These are phyloP conservation scores for Lentinula raphanica DNA, from an alignment of 768 basidiomycete species.

Conservation along the genomic window DNA sequence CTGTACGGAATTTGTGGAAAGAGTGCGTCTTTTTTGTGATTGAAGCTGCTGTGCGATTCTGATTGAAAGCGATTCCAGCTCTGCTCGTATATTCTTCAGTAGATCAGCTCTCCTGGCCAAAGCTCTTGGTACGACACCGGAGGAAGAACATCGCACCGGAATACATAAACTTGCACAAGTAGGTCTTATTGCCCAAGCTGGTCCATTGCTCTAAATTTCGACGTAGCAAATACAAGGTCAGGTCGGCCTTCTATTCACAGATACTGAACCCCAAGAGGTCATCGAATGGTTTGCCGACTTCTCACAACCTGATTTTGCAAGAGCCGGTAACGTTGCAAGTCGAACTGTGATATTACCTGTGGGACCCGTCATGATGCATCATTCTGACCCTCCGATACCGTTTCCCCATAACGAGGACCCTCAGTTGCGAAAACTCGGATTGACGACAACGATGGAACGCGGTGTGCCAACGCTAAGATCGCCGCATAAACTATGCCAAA, in stretches of 20 bases:
- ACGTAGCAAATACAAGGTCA: slow-evolving; percentile 90
- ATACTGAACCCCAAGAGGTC: slow-evolving; percentile 85
- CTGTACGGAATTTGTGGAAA: slow-evolving; percentile 90
- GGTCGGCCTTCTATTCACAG: slow-evolving; percentile 89
- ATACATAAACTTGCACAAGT: slow-evolving; percentile 78
- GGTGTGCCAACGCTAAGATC: slow-evolving; percentile 82
- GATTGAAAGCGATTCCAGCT: slow-evolving; percentile 27
- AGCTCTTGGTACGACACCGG: slow-evolving; percentile 82
- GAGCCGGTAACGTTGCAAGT: slow-evolving; percentile 76
- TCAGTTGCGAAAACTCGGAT: slow-evolving; percentile 87
- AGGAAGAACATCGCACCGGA: slow-evolving; percentile 79
- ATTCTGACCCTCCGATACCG: slow-evolving; percentile 78
- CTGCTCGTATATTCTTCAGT: slow-evolving; percentile 89
- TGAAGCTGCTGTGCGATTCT: background rate
- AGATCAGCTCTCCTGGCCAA: slow-evolving; percentile 90
- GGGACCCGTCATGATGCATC: slow-evolving; percentile 79
- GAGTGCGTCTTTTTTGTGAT: slow-evolving; percentile 46
- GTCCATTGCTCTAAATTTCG: background rate
- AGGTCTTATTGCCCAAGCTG: slow-evolving; percentile 16
- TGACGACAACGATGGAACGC: slow-evolving; percentile 76
- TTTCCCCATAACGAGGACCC: slow-evolving; percentile 97
- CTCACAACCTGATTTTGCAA: slow-evolving; percentile 85
- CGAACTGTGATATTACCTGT: slow-evolving; percentile 71
- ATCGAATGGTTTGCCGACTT: slow-evolving; percentile 93
- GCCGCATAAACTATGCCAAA: slow-evolving; percentile 80